A percentile compares a stretch with the other conserved stretches of the same genome.
phyloP scores from a whole-genome alignment of 2,329 filamentous ascomycete species.

The Penicillium sp. region DNA sequence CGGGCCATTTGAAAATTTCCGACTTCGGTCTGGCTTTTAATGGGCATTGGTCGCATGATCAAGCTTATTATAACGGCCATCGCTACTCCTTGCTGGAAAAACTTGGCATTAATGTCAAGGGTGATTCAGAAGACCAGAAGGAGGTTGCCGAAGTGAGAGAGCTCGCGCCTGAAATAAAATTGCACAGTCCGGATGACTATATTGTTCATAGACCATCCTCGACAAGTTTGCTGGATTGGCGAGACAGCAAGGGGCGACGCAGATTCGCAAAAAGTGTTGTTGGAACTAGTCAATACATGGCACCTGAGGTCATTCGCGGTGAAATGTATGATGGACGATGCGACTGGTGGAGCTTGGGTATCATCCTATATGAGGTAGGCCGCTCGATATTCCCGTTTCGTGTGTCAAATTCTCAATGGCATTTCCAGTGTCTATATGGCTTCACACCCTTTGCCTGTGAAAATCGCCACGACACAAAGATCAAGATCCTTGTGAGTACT shows the following conservation, averaged over 20 bases:
- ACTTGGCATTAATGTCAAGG: constrained; percentile 69
- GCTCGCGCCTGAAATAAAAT: constrained; percentile 2
- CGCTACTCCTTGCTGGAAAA: constrained; percentile 75
- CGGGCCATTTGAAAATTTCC: constrained; percentile 89
- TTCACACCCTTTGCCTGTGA: constrained; percentile 85
- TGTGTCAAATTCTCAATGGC: constrained; percentile 6
- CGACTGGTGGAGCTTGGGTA: constrained; percentile 94
- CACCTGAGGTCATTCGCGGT: constrained; percentile 83
- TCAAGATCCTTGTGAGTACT: constrained; percentile 70
- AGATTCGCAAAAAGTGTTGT: constrained; percentile 80
- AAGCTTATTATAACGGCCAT: constrained; percentile 79
- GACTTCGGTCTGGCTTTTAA: constrained; percentile 96
- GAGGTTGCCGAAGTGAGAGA: constrained; percentile 44
- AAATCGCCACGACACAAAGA: constrained; percentile 77
- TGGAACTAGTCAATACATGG: constrained; percentile 97
- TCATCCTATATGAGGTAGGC: constrained; percentile 79
- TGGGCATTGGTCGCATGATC: constrained; percentile 90
- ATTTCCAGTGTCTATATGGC: constrained; percentile 74
- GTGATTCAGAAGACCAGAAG: constrained; percentile 68
- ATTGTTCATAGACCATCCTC: constrained; percentile 24
- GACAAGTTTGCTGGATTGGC: constrained; percentile 64
- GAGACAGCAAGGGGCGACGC: constrained; percentile 66
- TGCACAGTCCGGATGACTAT: constrained; percentile 37
- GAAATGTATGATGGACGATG: constrained; percentile 86
- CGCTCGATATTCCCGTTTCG: neutral